phyloP scores from a whole-genome alignment of 345 rosid genomes.

The Aegle marmelos region DNA sequence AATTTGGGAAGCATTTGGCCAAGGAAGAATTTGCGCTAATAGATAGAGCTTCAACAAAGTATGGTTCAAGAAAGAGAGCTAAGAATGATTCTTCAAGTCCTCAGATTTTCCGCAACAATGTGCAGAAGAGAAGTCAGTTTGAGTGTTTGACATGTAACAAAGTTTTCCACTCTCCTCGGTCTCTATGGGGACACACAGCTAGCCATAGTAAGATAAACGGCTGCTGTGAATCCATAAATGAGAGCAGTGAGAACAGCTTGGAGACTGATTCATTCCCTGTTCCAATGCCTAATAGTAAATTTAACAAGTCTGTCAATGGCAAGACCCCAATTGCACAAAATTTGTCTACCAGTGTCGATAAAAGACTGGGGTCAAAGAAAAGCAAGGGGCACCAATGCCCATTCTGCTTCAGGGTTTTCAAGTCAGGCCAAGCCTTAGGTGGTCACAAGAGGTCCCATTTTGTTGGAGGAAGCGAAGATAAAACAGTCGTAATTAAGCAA shows the following conservation, averaged over 20 bases:
- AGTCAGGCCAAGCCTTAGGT: conserved; percentile 93
- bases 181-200: conserved; percentile 24
- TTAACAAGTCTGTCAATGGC: conserved; percentile 22
- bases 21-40: conserved; percentile 23
- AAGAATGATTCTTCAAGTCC: conserved; percentile 28
- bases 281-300: conserved; percentile 22
- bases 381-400: conserved; percentile 81
- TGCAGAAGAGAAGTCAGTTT: conserved; percentile 36
- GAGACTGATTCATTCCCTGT: conserved; percentile 45
- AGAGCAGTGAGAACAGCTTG: conserved; percentile 47
- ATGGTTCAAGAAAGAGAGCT: conserved; percentile 42
- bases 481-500: conserved; percentile 46
- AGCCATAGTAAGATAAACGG: conserved; percentile 36
- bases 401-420: conserved; percentile 77
- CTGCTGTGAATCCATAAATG: conserved; percentile 39
- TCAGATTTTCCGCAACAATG: conserved; percentile 21
- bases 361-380: conserved; percentile 39
- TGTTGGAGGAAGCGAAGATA: conserved; percentile 55
- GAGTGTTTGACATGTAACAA: conserved; percentile 33
- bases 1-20: conserved; percentile 23
- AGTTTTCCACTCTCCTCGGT: conserved; percentile 24
- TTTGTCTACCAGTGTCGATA: conserved; percentile 25
- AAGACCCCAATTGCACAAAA: conserved; percentile 27
- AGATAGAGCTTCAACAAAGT: conserved; percentile 38
- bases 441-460: conserved; percentile 99